Evolutionary conservation across 75 land plant species (phyloP).

Genomic region (Pseudotsuga menziesii): DNA sequence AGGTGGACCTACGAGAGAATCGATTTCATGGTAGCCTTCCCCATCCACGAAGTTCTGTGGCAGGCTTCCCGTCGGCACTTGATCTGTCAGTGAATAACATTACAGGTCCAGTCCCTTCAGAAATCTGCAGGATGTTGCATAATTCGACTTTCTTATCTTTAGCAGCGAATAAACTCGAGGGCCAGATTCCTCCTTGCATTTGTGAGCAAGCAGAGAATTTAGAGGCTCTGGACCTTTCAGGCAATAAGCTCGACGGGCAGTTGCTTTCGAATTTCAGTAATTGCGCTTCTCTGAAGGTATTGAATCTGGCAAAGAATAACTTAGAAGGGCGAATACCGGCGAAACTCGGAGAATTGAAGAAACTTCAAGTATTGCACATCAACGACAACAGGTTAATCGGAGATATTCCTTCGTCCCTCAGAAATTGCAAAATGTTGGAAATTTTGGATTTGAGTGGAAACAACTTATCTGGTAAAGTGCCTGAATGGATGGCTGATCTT

Average conservation of each 20-base stretch:
- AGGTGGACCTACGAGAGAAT: too few species aligned
- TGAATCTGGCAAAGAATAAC: constrained; percentile 32
- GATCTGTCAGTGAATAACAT: too few species aligned
- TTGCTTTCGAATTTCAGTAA: constrained; percentile 25
- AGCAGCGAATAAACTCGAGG: constrained; percentile 26
- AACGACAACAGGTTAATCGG: constrained; percentile 30
- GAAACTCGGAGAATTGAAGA: constrained; percentile 4
- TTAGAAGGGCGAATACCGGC: constrained; percentile 35
- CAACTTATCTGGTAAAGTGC: constrained; percentile 38
- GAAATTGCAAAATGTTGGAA: constrained; percentile 34
- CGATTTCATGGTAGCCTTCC: too few species aligned
- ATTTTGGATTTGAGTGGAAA: constrained; percentile 49
- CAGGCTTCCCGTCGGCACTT: too few species aligned
- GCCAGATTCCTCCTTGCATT: constrained; percentile 37
- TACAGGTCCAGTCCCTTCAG: constrained; percentile 32
- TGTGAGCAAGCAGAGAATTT: constrained; percentile 18
- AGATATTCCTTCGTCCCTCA: constrained; percentile 23
- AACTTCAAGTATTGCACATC: background rate
- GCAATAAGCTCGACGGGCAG: constrained; percentile 23
- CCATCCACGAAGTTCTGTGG: too few species aligned
- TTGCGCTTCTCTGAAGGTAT: constrained; percentile 7
- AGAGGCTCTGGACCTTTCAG: constrained; percentile 31
- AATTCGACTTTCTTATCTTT: constrained; percentile 17
- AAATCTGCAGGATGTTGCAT: background rate
- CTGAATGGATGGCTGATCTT: constrained; percentile 29